Percentiles rank a stretch among this genome's conserved stretches.
These are phyloP conservation scores for Cytospora leucostoma DNA, from an alignment of 2,329 filamentous ascomycete genomes.

Conservation along the genomic window DNA sequence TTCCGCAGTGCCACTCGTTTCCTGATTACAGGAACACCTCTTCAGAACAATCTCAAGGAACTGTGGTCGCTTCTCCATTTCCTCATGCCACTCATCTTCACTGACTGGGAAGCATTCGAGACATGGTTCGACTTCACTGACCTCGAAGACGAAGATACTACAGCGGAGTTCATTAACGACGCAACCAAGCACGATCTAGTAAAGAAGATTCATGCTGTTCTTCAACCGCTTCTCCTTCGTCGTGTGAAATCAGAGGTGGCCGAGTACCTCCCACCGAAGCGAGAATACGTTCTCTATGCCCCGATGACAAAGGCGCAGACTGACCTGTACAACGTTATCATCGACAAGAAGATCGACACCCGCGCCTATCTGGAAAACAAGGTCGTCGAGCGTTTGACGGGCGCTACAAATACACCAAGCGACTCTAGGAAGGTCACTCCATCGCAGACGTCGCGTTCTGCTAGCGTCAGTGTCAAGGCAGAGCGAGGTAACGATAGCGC, in stretches of 20 bases:
- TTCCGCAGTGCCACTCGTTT: conserved; percentile 90
- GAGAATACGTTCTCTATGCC: conserved; percentile 93
- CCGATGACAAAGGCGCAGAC: conserved; percentile 89
- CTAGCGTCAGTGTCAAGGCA: conserved; percentile 34
- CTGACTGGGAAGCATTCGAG: conserved; percentile 89
- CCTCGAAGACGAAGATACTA: conserved; percentile 77
- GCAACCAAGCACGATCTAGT: conserved; percentile 76
- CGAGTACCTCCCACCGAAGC: conserved; percentile 87
- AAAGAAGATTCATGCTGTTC: conserved; percentile 85
- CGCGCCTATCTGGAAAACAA: conserved; percentile 83
- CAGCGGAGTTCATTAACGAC: conserved; percentile 77
- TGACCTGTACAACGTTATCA: conserved; percentile 75
- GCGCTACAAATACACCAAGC: conserved; percentile 48
- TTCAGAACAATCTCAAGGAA: conserved; percentile 95
- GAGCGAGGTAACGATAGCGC: conserved; percentile 27
- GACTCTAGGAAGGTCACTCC: conserved; percentile 39
- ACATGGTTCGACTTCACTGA: conserved; percentile 97
- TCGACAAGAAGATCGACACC: conserved; percentile 58
- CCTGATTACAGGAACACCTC: conserved; percentile 88
- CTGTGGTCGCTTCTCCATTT: conserved; percentile 96
- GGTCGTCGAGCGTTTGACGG: conserved; percentile 64
- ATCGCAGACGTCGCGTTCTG: conserved; percentile 42
- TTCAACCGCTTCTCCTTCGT: conserved; percentile 87
- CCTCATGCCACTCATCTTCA: conserved; percentile 87
- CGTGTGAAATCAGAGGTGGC: conserved; percentile 94